Conservation (phyloP, 768 basidiomycete species). For the Agrocybe pediades region DNA sequence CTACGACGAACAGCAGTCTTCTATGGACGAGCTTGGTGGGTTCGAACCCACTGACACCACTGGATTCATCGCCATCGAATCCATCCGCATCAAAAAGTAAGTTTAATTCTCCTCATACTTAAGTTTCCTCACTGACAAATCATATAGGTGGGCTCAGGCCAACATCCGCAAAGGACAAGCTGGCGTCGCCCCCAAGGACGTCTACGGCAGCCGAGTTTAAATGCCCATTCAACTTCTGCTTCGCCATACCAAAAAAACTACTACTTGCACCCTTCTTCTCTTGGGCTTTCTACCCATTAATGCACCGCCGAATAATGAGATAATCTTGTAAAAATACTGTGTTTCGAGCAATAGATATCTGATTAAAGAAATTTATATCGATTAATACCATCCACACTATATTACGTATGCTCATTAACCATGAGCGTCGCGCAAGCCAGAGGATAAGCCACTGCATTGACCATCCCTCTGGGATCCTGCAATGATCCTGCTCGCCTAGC, state of each 20-base stretch:
- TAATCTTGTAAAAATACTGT: too few relatives aligned
- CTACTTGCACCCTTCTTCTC: too few relatives aligned
- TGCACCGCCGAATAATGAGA: too few relatives aligned
- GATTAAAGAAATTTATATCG: too few relatives aligned
- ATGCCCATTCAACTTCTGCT: neutral
- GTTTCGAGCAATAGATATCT: too few relatives aligned
- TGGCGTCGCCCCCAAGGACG: slow-evolving; percentile 76
- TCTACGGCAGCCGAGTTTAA: slow-evolving; percentile 69
- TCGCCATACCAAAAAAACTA: neutral
- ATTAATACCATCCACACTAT: too few relatives aligned
- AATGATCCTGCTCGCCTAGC: neutral
- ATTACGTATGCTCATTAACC: too few relatives aligned
- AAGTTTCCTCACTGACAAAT: neutral
- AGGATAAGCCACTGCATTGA: too few relatives aligned
- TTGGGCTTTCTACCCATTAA: too few relatives aligned
- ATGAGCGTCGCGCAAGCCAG: too few relatives aligned
- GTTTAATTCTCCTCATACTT: slow-evolving; percentile 24
- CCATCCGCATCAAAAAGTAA: slow-evolving; percentile 96
- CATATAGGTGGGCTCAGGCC: slow-evolving; percentile 78
- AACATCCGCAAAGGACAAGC: slow-evolving; percentile 84
- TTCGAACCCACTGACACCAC: slow-evolving; percentile 96
- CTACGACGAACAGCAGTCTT: slow-evolving; percentile 93
- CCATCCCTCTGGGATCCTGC: too few relatives aligned
- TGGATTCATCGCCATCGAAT: slow-evolving; percentile 97
- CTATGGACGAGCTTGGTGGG: slow-evolving; percentile 98